phyloP scores from a whole-genome alignment of 257 asterid genomes.

The Solanum dulcamara region DNA sequence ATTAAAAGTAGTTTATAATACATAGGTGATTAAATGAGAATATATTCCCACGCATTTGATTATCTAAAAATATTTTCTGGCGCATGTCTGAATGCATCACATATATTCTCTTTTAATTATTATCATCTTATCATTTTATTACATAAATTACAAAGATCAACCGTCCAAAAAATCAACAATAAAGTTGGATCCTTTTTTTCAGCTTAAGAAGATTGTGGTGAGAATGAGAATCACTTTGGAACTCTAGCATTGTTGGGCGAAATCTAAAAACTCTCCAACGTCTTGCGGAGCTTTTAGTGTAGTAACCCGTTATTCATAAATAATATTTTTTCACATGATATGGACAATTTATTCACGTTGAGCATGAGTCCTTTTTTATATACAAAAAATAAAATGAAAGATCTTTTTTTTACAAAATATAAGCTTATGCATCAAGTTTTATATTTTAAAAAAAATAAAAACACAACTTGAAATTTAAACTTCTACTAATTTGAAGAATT shows the following conservation, averaged over 20 bases:
- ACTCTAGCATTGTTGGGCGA: background rate
- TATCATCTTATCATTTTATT: background rate
- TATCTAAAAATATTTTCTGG: background rate
- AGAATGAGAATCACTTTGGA: background rate
- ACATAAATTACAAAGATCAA: too few relatives aligned
- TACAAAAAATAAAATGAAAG: background rate
- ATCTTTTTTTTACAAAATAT: background rate
- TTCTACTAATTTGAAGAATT: background rate
- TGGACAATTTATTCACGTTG: too few relatives aligned
- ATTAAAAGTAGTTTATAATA: background rate
- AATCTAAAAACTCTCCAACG: background rate
- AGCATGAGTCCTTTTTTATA: too few relatives aligned
- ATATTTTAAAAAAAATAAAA: background rate
- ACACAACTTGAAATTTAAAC: background rate
- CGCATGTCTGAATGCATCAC: background rate
- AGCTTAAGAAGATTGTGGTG: background rate
- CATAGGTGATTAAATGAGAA: background rate
- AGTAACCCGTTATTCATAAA: too few relatives aligned
- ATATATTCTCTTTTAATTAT: background rate
- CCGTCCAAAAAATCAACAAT: too few relatives aligned
- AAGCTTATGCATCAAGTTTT: background rate
- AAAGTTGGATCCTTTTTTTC: background rate
- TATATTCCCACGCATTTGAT: background rate
- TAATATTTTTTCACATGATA: too few relatives aligned
- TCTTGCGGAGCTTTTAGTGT: background rate